These are phyloP conservation scores for Fonsecaea monophora DNA, from an alignment of 2,329 filamentous ascomycete species.

Conservation along the genomic window DNA sequence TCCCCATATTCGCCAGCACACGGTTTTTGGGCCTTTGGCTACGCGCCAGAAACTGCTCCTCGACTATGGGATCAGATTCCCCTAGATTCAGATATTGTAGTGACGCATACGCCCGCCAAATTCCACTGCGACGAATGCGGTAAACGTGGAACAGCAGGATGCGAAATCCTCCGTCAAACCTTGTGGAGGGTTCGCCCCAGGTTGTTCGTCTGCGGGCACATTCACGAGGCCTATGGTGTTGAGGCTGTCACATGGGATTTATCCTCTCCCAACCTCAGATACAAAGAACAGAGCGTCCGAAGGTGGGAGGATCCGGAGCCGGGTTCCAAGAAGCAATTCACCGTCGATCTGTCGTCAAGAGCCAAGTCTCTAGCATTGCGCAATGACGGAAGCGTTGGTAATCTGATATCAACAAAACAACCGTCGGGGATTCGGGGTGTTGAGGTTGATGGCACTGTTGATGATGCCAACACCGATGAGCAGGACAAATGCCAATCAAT, in stretches of 20 bases:
- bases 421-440: slow-evolving; percentile 31
- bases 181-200: slow-evolving; percentile 57
- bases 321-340: slow-evolving; percentile 61
- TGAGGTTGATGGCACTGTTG: slow-evolving; percentile 24
- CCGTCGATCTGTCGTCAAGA: slow-evolving; percentile 57
- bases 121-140: slow-evolving; percentile 55
- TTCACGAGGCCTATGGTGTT: slow-evolving; percentile 63
- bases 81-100: slow-evolving; percentile 59
- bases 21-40: slow-evolving; percentile 64
- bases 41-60: slow-evolving; percentile 51
- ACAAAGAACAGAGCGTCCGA: slow-evolving; percentile 45
- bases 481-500: slow-evolving; percentile 43
- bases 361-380: slow-evolving; percentile 16
- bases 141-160: slow-evolving; percentile 52
- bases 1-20: slow-evolving; percentile 60
- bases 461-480: slow-evolving; percentile 38
- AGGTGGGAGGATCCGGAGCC: slow-evolving; percentile 56
- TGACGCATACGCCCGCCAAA: slow-evolving; percentile 64
- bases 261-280: slow-evolving; percentile 38
- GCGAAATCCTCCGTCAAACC: slow-evolving; percentile 53
- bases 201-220: slow-evolving; percentile 65
- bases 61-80: slow-evolving; percentile 60
- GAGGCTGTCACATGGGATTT: slow-evolving; percentile 58
- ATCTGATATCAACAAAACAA: slow-evolving; percentile 11
- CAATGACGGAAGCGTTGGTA: slow-evolving; percentile 29